A percentile compares a stretch with the other conserved stretches of the same genome.
Evolutionary conservation across 2,329 filamentous ascomycete genomes (phyloP).

Genomic region (Xylariaceae sp.): DNA sequence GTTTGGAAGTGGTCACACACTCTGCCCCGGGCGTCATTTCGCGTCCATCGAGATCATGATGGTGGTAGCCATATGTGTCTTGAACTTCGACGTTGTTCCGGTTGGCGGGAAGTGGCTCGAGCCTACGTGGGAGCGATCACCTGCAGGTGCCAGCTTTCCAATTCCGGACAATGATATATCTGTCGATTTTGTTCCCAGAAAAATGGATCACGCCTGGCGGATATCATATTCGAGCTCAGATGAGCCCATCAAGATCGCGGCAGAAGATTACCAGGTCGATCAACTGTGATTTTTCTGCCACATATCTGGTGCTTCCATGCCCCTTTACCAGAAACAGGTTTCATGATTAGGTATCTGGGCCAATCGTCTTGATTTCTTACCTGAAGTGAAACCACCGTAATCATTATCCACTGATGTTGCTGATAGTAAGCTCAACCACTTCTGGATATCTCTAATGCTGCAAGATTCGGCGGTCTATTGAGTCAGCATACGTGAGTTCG

Average conservation of each 20-base stretch:
- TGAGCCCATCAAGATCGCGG: constrained; percentile 3
- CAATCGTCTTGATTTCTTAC: no score
- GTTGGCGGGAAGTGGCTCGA: constrained; percentile 6
- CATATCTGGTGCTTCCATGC: no score
- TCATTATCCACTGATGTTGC: no score
- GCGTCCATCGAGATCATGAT: constrained; percentile 8
- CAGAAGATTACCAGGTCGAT: no score
- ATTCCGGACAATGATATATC: constrained; percentile 10
- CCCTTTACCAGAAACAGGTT: no score
- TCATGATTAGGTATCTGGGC: no score
- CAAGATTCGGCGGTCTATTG: no score
- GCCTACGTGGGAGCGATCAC: constrained; percentile 1
- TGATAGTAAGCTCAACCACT: no score
- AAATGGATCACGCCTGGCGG: neutral
- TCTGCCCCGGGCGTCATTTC: constrained; percentile 11
- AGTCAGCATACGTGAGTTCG: no score
- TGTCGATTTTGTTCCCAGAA: constrained; percentile 3
- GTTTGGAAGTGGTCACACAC: constrained; percentile 11
- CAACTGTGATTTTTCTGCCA: no score
- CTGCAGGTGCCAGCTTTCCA: constrained; percentile 4
- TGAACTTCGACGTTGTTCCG: constrained; percentile 7
- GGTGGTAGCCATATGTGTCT: constrained; percentile 1
- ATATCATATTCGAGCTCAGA: constrained; percentile 4
- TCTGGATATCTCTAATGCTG: no score
- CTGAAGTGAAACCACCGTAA: no score